Base-by-base conservation (phyloP, 768 basidiomycete species). In the Mrakia hoshinonis region DNA sequence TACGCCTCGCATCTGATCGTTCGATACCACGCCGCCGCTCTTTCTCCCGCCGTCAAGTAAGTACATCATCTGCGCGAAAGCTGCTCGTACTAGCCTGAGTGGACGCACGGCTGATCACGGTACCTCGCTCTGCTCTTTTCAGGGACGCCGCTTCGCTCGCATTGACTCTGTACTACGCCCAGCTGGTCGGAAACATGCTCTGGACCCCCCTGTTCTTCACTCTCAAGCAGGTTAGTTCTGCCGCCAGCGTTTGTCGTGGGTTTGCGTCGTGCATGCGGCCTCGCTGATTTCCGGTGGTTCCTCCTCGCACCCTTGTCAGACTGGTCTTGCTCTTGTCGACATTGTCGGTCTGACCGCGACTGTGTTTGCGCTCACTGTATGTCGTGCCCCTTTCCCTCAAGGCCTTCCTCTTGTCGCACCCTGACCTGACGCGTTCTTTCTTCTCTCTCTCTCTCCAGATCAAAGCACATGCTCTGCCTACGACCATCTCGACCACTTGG, bases 171-270 rank as follows among this genome's bases (percentile, higher is more conserved):
- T 88, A 89, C 79, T 88, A 86, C 76, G 80, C 81, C 12, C 87
- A 88, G 74, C 78, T 88, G 22, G 84, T 80, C 0, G 75, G 87
- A 52, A 88, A 88, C 78, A 77, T 83, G 62, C 73, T 82, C 12
- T 88, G 87, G 87, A 83, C 82, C n/a, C 86, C 86, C 7, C 75
- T 87, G 26, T 88, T 88, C 81, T 88, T 88, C 74, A 83, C 81
- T 1, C 46, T 78, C 77, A 31, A 84, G 83, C 67, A 69, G 73
- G 85, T 83, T 72, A 46, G 79, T 74, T 26, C 12, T n/a, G 22
- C n/a, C 9, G n/a, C 9, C 58, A 26, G n/a, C n/a, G n/a, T n/a
- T n/a, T n/a, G n/a, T n/a, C n/a, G n/a, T n/a, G n/a, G n/a, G n/a
- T n/a, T n/a, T n/a, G n/a, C n/a, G n/a, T n/a, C n/a, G 38, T 11